Conservation (phyloP, 768 basidiomycete genomes). For the Tricholoma saponaceum region DNA sequence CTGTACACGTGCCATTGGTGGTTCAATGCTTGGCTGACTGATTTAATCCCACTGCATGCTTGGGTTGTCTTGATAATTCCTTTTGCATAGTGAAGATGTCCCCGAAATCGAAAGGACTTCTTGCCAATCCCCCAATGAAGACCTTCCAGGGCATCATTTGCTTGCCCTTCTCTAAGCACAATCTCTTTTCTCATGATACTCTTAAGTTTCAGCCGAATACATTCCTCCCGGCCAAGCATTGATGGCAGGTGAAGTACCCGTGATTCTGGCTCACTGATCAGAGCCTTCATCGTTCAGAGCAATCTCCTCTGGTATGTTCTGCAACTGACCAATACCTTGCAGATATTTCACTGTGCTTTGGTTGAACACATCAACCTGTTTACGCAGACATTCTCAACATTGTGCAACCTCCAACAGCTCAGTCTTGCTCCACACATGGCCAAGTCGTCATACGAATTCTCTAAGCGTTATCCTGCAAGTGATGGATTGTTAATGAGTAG, state of each 20-base stretch:
- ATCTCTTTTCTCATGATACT: slow-evolving; percentile 5
- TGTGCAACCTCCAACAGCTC: too few species aligned
- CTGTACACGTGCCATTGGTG: too few species aligned
- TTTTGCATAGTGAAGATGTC: not conserved
- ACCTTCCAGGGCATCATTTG: slow-evolving; percentile 13
- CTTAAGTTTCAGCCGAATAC: not conserved
- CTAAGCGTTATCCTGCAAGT: too few species aligned
- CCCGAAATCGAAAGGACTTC: slow-evolving; percentile 3
- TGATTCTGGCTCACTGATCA: not conserved
- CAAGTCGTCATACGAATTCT: too few species aligned
- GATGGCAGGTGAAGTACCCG: not conserved
- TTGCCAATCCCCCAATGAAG: slow-evolving; percentile 4
- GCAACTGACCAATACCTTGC: too few species aligned
- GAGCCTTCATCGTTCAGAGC: not conserved
- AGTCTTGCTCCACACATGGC: too few species aligned
- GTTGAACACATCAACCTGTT: too few species aligned
- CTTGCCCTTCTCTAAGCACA: slow-evolving; percentile 7
- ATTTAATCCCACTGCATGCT: not conserved
- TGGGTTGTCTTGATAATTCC: not conserved
- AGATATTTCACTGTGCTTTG: too few species aligned
- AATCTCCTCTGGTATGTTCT: not conserved
- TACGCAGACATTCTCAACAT: too few species aligned
- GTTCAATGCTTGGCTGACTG: not conserved
- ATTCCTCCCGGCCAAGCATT: not conserved
- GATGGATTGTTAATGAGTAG: too few species aligned